Conservation (phyloP, 768 basidiomycete species). For the Rhodocollybia butyracea region DNA sequence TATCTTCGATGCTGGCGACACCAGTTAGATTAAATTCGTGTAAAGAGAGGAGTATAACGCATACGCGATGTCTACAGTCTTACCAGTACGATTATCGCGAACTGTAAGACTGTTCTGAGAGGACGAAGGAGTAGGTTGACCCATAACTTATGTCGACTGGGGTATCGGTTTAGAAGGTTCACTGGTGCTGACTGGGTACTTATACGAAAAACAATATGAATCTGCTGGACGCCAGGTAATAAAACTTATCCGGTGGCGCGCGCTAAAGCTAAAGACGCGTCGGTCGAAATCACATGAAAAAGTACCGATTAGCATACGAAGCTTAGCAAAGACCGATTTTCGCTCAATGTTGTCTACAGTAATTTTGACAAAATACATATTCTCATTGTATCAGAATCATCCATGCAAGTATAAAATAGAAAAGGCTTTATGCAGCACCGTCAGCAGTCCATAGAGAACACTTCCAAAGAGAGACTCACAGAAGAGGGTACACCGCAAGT, state of each 20-base stretch:
- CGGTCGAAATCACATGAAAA: slow-evolving; percentile 3
- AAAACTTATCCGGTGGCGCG: neutral
- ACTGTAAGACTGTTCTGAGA: slow-evolving; percentile 52
- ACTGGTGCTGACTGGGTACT: no score
- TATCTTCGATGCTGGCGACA: slow-evolving; percentile 77
- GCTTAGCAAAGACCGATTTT: neutral
- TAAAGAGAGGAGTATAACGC: neutral
- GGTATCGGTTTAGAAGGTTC: no score
- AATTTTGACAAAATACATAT: neutral
- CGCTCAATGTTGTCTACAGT: neutral
- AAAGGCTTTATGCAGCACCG: slow-evolving; percentile 49
- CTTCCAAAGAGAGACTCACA: slow-evolving; percentile 64
- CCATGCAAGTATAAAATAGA: slow-evolving; percentile 94
- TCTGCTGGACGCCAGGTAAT: neutral
- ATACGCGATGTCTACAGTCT: slow-evolving; percentile 70
- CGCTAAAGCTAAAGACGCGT: slow-evolving; percentile 4
- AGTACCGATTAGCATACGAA: neutral
- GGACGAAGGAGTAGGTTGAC: slow-evolving; percentile 7
- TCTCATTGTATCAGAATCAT: slow-evolving; percentile 90
- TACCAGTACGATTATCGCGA: slow-evolving; percentile 82
- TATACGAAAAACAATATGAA: no score
- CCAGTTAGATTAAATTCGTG: neutral
- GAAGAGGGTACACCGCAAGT: slow-evolving; percentile 93
- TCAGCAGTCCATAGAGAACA: slow-evolving; percentile 2
- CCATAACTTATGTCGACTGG: no score